Conservation (phyloP, 164 flowering plant genomes). For the Macadamia tetraphylla region DNA sequence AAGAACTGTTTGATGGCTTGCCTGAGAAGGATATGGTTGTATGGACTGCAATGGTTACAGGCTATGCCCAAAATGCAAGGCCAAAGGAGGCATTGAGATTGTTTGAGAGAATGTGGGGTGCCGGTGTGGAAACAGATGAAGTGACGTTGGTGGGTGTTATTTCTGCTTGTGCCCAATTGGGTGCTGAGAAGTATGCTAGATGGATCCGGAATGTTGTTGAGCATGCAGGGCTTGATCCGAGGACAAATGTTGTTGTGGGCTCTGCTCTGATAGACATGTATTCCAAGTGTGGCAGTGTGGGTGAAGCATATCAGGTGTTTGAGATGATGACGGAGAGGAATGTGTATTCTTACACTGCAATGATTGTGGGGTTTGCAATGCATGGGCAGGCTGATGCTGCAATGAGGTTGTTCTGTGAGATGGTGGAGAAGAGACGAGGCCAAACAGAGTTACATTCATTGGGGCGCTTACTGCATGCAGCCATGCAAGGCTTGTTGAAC, state of each 20-base stretch:
- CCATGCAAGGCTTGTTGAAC: constrained; percentile 31
- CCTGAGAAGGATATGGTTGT: constrained; percentile 28
- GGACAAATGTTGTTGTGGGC: constrained; percentile 15
- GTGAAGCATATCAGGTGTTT: constrained; percentile 13
- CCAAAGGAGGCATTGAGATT: constrained; percentile 28
- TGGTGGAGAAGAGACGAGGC: constrained; percentile 23
- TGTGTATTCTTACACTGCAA: constrained; percentile 30
- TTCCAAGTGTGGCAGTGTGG: neutral
- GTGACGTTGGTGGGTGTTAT: constrained; percentile 28
- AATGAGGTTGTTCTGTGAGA: constrained; percentile 23
- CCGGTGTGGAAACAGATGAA: constrained; percentile 25
- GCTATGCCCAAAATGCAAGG: constrained; percentile 26
- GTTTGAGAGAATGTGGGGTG: constrained; percentile 2
- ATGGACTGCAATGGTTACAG: constrained; percentile 35
- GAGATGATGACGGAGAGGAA: constrained; percentile 19
- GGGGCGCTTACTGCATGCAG: constrained; percentile 37
- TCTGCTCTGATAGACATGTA: neutral
- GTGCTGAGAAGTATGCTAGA: constrained; percentile 23
- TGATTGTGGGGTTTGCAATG: constrained; percentile 31
- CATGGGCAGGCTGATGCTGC: constrained; percentile 26
- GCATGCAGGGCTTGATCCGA: constrained; percentile 17
- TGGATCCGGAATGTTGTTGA: constrained; percentile 28
- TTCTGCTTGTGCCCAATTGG: constrained; percentile 35
- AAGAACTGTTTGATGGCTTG: constrained; percentile 18
- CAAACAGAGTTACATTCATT: constrained; percentile 27